Evolutionary conservation across 768 basidiomycete species (phyloP), one percentile per base, ranked within the genome.

Genomic region (Lanmaoa pseudosensibilis): DNA sequence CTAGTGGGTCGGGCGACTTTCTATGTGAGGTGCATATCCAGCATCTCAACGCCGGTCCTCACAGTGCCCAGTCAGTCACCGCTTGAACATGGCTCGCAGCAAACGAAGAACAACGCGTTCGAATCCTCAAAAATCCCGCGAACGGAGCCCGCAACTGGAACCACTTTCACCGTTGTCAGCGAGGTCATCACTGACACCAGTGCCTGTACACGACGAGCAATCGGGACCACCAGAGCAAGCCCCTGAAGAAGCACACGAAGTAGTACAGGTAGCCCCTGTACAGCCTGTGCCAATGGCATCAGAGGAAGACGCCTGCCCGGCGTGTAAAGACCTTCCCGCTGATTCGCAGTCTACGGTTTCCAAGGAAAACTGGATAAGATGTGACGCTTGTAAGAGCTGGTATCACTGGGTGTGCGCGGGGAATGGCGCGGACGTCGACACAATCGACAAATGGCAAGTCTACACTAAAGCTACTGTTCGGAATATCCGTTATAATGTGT

Each of bases 351-450:
- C 68, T 25, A 67, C 74, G 4, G 77, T 73, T 50, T 80, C 83
- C 58, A 86, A 87, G 68, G 88, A 90, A 60, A 83, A 76, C 64
- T 94, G 92, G 92, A 84, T 94, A 54, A 75, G 84, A 59, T 94
- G 92, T 68, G 91, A 92, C 64, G 80, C 80, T 21, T 92, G 89
- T 77, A 87, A 86, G 72, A 80, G 76, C 32, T 92, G 90, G 90
- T 92, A 84, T 68, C 90, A 92, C 66, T 93, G 90, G 88, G 76
- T 81, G 56, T 92, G 90, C 71, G 87, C 82, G 15, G 87, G 88
- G 25, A 80, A 84, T 43, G 82, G 82, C 15, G 79, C 78, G 38
- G 85, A 86, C 58, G 77, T 87, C 12, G 83, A 85, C 36, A 77
- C 78, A 15, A 82, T 93, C 55, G 88, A 90, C 69, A 92, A 88